Evolutionary conservation across 2,329 filamentous ascomycete species (phyloP).

Genomic region (Raffaelea albimanens): DNA sequence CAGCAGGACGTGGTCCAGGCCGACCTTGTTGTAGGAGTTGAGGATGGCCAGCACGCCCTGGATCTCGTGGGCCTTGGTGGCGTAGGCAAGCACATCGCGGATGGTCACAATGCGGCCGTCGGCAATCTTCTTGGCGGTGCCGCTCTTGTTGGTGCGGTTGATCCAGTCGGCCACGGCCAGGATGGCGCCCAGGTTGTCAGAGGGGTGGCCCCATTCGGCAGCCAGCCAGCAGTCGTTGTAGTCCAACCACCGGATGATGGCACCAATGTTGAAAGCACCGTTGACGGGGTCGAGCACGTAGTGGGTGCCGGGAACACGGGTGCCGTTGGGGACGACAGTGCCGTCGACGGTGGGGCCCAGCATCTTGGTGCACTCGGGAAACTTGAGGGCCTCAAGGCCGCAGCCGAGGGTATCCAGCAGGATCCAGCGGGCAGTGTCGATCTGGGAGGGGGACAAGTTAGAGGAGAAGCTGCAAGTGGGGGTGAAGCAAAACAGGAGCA

Average conservation of each 20-base stretch:
- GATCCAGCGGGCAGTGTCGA: conserved; percentile 92
- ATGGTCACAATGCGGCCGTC: conserved; percentile 83
- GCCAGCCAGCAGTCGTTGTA: conserved; percentile 97
- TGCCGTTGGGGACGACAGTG: conserved; percentile 84
- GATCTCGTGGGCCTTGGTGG: conserved; percentile 99
- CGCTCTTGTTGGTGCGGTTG: conserved; percentile 68
- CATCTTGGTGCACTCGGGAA: conserved; percentile 92
- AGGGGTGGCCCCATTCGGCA: conserved; percentile 97
- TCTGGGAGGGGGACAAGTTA: conserved; percentile 24
- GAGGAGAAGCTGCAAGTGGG: neutral
- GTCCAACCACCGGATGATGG: conserved; percentile 98
- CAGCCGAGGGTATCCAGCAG: conserved; percentile 96
- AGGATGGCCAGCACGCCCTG: conserved; percentile 93
- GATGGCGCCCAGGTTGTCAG: conserved; percentile 95
- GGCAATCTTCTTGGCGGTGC: conserved; percentile 39
- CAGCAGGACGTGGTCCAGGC: conserved; percentile 91
- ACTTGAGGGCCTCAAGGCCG: conserved; percentile 87
- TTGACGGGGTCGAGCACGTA: conserved; percentile 94
- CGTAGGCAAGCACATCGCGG: conserved; percentile 85
- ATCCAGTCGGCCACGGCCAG: conserved; percentile 96
- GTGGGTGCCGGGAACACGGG: conserved; percentile 81
- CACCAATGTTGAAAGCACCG: conserved; percentile 96
- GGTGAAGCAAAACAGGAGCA: neutral
- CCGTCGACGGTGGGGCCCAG: conserved; percentile 87
- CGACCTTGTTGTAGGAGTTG: conserved; percentile 99